Base-by-base conservation (phyloP, 257 asterid species). In the Eustoma russellianum region DNA sequence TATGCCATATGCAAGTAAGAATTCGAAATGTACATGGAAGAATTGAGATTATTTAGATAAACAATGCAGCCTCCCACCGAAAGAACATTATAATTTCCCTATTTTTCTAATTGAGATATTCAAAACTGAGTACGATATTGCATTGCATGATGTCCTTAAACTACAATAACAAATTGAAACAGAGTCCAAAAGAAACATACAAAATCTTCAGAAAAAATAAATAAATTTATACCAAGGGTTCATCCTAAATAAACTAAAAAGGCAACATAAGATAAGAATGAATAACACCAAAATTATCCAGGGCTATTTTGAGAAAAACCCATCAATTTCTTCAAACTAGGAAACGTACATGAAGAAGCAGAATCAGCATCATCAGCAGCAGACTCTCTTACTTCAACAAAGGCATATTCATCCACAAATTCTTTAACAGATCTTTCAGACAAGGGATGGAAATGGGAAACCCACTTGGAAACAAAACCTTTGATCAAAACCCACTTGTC, bases 391-490 rank as follows among this genome's bases (percentile, higher is more conserved):
- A 1, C 43, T 38, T 38, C 43, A 38, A 7, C 43, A 7, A 38
- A 11, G 9, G 12, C 12, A 59, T 68, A 63, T 41, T 85, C 86
- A 44, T 86, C 87, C 30, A 89, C 80, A 76, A 89, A 66, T 46
- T 78, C 79, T 56, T 68, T 72, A 17, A 79, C 93, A 46, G 94
- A 85, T 63, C 50, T 74, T 9, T 83, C 81, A 28, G 95, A 85
- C 45, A 89, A 66, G 0, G 94, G 97, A 60, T 85, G 97, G 61
- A 77, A 88, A 69, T 66, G 68, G 33, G 68, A 75, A 62, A 87
- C 70, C 97, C 95, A 88, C 45, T 65, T 81, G 0, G 83, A 64
- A 33, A 85, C 85, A 61, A 89, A 89, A 55, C 66, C 85, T 54
- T 67, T 68, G 10, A 62, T 67, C 80, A 81, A 28, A 44, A 1